Conservation (phyloP, 345 rosid species). For the Leavenworthia alabamica region DNA sequence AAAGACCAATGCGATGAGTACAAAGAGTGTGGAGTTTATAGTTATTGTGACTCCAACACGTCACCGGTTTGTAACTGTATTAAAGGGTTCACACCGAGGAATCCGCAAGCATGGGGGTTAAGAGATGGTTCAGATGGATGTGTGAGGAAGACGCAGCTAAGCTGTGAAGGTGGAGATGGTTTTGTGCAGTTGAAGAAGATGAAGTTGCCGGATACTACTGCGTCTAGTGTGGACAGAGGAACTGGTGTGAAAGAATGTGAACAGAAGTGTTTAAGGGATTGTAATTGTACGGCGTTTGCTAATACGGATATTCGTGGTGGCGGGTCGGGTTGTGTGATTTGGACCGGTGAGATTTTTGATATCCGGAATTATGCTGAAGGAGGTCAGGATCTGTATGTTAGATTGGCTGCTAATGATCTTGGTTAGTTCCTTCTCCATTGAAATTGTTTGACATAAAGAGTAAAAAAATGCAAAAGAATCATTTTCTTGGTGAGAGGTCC, state of each 20-base stretch:
- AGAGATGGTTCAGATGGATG: constrained; percentile 69
- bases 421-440: constrained; percentile 45
- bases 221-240: constrained; percentile 37
- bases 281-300: constrained; percentile 48
- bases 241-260: constrained; percentile 34
- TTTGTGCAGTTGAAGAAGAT: constrained; percentile 49
- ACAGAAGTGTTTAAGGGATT: constrained; percentile 32
- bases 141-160: constrained; percentile 41
- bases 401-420: constrained; percentile 70
- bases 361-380: constrained; percentile 29
- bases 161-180: constrained; percentile 39
- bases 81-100: constrained; percentile 53
- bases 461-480: too few species aligned
- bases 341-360: constrained; percentile 45
- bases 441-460: too few species aligned
- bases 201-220: constrained; percentile 59
- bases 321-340: constrained; percentile 46
- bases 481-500: too few species aligned
- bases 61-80: constrained; percentile 75
- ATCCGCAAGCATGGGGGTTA: constrained; percentile 47
- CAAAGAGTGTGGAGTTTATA: constrained; percentile 54
- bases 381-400: constrained; percentile 69
- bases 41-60: constrained; percentile 59
- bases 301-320: constrained; percentile 28
- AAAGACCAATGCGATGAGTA: constrained; percentile 78